These are phyloP conservation scores for Amanita brunnescens DNA, from an alignment of 768 basidiomycete species.

Conservation along the genomic window DNA sequence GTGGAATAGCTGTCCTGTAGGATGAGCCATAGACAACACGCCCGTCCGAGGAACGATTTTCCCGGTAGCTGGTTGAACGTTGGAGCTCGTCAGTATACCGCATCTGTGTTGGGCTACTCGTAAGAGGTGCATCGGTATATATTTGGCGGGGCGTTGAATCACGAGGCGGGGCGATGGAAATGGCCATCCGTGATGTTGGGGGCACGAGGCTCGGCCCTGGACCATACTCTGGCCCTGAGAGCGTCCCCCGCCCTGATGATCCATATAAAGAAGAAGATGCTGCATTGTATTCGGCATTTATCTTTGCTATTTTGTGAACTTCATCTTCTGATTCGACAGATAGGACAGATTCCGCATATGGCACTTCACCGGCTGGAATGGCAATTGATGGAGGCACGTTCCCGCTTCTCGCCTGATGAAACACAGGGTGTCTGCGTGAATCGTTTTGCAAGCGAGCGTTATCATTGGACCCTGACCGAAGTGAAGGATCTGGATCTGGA, in stretches of 20 bases:
- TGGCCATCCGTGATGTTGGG: not conserved
- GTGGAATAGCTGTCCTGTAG: not conserved
- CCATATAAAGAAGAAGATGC: conserved; percentile 29
- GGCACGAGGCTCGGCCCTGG: not conserved
- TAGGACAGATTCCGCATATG: conserved; percentile 3
- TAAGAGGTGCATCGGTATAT: conserved; percentile 1
- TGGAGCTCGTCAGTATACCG: not conserved
- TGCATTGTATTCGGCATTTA: conserved; percentile 36
- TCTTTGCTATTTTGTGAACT: conserved; percentile 28
- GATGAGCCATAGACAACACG: not conserved
- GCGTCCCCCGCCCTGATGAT: not conserved
- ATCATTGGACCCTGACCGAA: conserved; percentile 1
- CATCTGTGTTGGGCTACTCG: conserved; percentile 1
- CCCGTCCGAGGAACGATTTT: not conserved
- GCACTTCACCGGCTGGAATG: not conserved
- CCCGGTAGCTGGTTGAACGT: not conserved
- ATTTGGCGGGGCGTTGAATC: not conserved
- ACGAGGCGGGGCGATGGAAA: not conserved
- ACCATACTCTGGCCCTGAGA: no score
- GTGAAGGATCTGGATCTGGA: not conserved
- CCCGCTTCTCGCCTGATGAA: not conserved
- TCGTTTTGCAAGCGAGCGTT: not conserved
- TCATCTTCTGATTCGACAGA: conserved; percentile 31
- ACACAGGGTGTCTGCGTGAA: not conserved
- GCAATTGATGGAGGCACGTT: not conserved